Base-by-base conservation (phyloP, 1,139 yeast species). In the Geotrichum restrictum region DNA sequence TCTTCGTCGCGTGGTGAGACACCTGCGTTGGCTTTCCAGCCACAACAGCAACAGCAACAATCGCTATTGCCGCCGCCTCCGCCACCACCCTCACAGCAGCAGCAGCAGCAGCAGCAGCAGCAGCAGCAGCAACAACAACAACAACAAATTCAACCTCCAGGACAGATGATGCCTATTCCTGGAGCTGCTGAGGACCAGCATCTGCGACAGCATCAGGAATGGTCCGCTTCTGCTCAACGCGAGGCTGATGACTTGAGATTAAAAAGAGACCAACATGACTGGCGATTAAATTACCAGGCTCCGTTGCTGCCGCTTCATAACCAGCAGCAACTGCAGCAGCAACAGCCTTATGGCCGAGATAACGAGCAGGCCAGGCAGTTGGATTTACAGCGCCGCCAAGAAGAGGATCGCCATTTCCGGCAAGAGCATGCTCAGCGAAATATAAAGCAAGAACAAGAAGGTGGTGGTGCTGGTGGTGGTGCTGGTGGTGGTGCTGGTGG, bases 201-300 rank as follows among this genome's bases (percentile, higher is more conserved):
- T 3, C 22, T 22, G n/a, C 32, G 18, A 2, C 43, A 44, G 18
- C 39, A 32, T 14, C 41, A 36, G 10, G 36, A 45, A 21, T 37
- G 42, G 42, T 22, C 21, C 22, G 24, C n/a, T 13, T n/a, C 10
- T 6, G 56, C 44, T 37, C 57, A 48, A 37, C 38, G 38, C 3
- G 46, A 43, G 27, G 29, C 14, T 6, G 33, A 33, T 24, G 14
- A 33, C 14, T 7, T 8, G 8, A 24, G 29, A 24, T 5, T 24
- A n/a, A 13, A 31, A 22, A 13, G 18, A 13, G 43, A 39, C 22
- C 43, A 39, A 10, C 32, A 39, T 8, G 31, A 39, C 6, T 39
- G 43, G 43, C 13, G 32, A 22, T 18, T 31, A 7, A 22, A 39
- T n/a, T 27, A 39, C 22, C 43, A 16, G 7, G n/a, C 43, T 19